A percentile compares a stretch with the other conserved stretches of the same genome.
Evolutionary conservation across 2,329 filamentous ascomycete genomes (phyloP).

Genomic region (Sordariomycetes sp.): DNA sequence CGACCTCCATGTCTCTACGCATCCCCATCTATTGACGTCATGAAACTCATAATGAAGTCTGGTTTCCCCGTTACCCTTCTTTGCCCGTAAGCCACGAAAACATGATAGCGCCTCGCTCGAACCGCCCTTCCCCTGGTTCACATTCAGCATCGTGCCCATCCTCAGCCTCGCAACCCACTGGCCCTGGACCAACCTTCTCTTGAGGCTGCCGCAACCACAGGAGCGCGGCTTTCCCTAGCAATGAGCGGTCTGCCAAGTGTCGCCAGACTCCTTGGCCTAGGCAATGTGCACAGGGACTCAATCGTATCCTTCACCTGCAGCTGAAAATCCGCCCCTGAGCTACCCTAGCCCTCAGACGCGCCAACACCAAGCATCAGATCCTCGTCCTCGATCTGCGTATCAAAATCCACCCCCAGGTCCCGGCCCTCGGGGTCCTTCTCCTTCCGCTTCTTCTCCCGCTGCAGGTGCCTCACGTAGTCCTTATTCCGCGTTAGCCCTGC

Average conservation of each 20-base stretch:
- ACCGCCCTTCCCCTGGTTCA: neutral
- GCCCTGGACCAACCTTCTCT: neutral
- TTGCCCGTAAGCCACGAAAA: neutral
- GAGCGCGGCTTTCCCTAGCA: neutral
- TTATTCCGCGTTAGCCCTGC: conserved; percentile 43
- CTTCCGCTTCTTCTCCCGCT: conserved; percentile 32
- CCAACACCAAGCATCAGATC: conserved; percentile 41
- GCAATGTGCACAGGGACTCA: neutral
- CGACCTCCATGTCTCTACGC: neutral
- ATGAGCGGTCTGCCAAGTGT: neutral
- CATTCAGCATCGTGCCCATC: neutral
- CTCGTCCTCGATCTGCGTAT: conserved; percentile 44
- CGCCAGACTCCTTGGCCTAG: neutral
- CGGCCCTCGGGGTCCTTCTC: conserved; percentile 27
- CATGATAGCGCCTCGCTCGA: neutral
- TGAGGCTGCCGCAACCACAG: neutral
- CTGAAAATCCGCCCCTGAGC: neutral
- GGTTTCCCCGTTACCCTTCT: neutral
- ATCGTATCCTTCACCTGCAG: neutral
- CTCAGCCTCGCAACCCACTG: neutral
- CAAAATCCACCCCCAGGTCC: conserved; percentile 25
- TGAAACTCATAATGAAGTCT: neutral
- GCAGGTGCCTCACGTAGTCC: conserved; percentile 40
- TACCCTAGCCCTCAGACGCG: neutral
- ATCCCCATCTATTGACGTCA: neutral